Evolutionary conservation across 306 rosid genomes (phyloP).

Genomic region (Dryas octopetala): DNA sequence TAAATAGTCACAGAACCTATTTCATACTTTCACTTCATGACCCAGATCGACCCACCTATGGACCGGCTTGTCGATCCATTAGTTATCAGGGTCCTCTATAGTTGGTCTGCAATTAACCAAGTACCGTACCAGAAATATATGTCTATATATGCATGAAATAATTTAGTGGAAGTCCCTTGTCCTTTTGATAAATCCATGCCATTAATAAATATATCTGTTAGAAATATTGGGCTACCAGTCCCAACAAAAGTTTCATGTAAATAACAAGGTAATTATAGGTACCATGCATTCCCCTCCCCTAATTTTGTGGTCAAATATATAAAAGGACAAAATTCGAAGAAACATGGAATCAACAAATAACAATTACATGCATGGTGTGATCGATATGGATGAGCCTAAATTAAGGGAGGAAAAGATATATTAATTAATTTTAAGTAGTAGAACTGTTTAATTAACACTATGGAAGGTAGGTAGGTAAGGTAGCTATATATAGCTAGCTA

Average conservation of each 20-base stretch:
- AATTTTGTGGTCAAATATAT: background rate
- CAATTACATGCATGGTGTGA: background rate
- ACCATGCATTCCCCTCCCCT: background rate
- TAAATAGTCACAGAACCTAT: too few species aligned
- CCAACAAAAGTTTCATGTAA: background rate
- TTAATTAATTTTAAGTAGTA: background rate
- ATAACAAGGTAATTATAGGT: background rate
- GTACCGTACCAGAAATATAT: too few species aligned
- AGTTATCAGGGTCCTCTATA: too few species aligned
- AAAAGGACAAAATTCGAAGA: background rate
- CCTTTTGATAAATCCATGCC: too few species aligned
- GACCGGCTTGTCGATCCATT: too few species aligned
- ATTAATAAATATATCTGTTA: too few species aligned
- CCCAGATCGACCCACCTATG: too few species aligned
- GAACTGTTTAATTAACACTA: background rate
- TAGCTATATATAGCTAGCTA: constrained; percentile 27
- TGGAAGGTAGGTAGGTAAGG: constrained; percentile 19
- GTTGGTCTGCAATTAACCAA: too few species aligned
- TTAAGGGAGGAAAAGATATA: constrained; percentile 1
- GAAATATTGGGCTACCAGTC: too few species aligned
- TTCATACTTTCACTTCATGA: too few species aligned
- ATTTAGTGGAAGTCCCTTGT: too few species aligned
- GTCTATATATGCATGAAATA: too few species aligned
- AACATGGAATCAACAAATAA: background rate
- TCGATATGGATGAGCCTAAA: background rate